Percentiles rank a stretch among this genome's conserved stretches.
Conservation (phyloP, 1,284 basidiomycete genomes). For the Peniophora sp. region DNA sequence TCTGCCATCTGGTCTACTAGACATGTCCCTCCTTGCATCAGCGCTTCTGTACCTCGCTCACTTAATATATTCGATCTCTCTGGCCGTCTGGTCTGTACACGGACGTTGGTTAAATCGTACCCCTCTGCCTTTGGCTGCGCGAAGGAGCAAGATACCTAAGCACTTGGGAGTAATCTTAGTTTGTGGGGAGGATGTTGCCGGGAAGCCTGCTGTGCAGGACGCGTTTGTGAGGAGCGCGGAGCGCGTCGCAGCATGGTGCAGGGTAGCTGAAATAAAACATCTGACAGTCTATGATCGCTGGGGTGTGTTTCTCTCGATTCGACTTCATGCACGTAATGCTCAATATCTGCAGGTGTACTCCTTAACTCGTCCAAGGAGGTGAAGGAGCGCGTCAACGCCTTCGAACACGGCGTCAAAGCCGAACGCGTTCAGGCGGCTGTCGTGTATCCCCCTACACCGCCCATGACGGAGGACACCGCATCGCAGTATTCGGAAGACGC, state of each 20-base stretch:
- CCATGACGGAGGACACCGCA: conserved; percentile 58
- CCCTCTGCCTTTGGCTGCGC: conserved; percentile 39
- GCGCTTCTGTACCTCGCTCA: conserved; percentile 47
- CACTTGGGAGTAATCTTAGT: conserved; percentile 61
- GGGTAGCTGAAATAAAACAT: conserved; percentile 42
- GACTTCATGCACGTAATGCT: not conserved
- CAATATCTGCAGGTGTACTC: too few species aligned
- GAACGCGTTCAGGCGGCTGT: conserved; percentile 39
- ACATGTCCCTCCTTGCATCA: conserved; percentile 30
- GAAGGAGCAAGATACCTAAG: conserved; percentile 47
- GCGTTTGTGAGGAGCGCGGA: conserved; percentile 42
- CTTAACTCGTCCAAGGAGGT: conserved; percentile 24
- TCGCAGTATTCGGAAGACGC: conserved; percentile 40
- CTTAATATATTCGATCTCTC: conserved; percentile 41
- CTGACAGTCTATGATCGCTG: conserved; percentile 64
- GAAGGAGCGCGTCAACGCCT: conserved; percentile 23
- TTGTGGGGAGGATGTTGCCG: conserved; percentile 22
- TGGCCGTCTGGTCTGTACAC: conserved; percentile 32
- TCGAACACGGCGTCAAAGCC: conserved; percentile 27
- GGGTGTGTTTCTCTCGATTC: conserved; percentile 37
- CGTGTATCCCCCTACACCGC: conserved; percentile 65
- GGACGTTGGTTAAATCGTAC: conserved; percentile 21
- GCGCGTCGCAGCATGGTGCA: conserved; percentile 52
- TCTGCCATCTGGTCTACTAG: not conserved
- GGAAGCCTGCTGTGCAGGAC: conserved; percentile 26